phyloP scores from a whole-genome alignment of 2,329 filamentous ascomycete genomes.

The Penicillium sp. region DNA sequence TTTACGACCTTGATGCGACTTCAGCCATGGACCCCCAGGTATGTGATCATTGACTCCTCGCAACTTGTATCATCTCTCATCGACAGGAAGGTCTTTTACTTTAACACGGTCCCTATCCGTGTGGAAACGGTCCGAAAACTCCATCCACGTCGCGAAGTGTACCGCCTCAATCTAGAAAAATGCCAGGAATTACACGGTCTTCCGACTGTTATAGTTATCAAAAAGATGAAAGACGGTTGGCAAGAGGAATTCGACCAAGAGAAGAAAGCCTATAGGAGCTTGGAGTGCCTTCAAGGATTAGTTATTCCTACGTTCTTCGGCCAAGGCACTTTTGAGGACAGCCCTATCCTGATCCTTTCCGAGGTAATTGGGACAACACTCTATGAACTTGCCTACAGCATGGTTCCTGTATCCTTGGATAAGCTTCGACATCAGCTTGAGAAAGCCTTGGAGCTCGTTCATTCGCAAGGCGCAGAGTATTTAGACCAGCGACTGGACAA shows the following conservation, averaged over 20 bases:
- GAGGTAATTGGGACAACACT: not conserved
- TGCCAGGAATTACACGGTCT: not conserved
- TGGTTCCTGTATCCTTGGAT: not conserved
- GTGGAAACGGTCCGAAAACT: not conserved
- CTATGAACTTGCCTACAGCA: not conserved
- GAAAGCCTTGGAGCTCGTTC: not conserved
- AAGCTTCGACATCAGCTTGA: conserved; percentile 1
- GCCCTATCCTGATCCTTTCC: conserved; percentile 2
- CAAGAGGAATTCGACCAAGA: conserved; percentile 2
- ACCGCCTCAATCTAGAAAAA: not conserved
- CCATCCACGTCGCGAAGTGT: not conserved
- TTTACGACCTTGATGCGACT: not conserved
- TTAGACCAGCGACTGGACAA: conserved; percentile 4
- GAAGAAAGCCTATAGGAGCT: conserved; percentile 1
- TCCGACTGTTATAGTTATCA: not conserved
- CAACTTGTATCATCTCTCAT: not conserved
- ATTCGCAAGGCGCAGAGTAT: not conserved
- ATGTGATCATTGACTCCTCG: not conserved
- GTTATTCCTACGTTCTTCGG: conserved; percentile 2
- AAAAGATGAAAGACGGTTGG: not conserved
- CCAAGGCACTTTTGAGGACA: conserved; percentile 1
- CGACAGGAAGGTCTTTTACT: not conserved
- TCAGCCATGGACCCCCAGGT: not conserved
- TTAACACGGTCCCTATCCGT: conserved; percentile 1
- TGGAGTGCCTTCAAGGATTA: conserved; percentile 3